phyloP scores from a whole-genome alignment of 345 rosid species.

The Hypericum androsaemum region DNA sequence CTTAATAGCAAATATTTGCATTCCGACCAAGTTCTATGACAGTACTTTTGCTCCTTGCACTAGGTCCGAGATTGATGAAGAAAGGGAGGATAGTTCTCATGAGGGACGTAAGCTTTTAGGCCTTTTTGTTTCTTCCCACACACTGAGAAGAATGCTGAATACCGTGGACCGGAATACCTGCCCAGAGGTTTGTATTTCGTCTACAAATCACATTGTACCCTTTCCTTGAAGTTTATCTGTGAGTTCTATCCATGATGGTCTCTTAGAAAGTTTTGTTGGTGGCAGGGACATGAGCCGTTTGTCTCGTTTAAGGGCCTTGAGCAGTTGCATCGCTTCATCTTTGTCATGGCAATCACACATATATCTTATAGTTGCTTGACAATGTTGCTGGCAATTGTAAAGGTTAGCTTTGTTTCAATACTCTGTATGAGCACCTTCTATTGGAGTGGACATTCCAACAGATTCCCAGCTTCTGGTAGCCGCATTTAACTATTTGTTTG shows the following conservation, averaged over 20 bases:
- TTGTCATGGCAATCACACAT: constrained; percentile 96
- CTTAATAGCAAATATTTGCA: constrained; percentile 70
- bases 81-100: constrained; percentile 34
- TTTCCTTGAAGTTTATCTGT: background rate
- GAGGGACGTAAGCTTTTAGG: constrained; percentile 41
- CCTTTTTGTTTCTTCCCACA: constrained; percentile 20
- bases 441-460: too few species aligned
- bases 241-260: background rate
- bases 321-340: constrained; percentile 94
- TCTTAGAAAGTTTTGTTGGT: constrained; percentile 11
- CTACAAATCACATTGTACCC: constrained; percentile 5
- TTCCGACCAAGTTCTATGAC: constrained; percentile 74
- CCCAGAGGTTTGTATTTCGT: constrained; percentile 45
- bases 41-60: constrained; percentile 72
- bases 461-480: background rate
- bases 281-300: constrained; percentile 82
- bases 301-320: constrained; percentile 88
- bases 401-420: constrained; percentile 47
- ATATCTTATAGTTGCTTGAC: constrained; percentile 91
- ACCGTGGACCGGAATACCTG: constrained; percentile 40
- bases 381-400: constrained; percentile 84
- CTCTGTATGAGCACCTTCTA: too few species aligned
- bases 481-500: background rate
- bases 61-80: constrained; percentile 44
- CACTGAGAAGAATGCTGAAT: constrained; percentile 50